phyloP scores from a whole-genome alignment of 2,329 filamentous ascomycete genomes.

The Pseudogymnoascus sp. region DNA sequence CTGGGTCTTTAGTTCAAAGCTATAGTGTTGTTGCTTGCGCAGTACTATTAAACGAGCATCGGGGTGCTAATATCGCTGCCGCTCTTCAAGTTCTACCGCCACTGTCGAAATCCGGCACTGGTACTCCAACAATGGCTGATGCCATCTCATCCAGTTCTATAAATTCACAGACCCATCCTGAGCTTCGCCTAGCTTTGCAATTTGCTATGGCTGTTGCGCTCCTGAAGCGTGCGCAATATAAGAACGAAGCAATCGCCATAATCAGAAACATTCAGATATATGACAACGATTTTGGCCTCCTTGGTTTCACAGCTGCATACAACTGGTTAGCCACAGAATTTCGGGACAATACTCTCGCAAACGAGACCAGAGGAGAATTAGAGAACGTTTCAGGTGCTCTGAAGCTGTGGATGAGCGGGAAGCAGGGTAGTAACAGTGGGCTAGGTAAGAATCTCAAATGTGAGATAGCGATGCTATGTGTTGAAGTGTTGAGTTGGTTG shows the following conservation, averaged over 20 bases:
- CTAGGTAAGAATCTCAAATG: constrained; percentile 46
- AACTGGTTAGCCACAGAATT: constrained; percentile 50
- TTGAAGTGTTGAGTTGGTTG: constrained; percentile 48
- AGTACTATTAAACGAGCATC: constrained; percentile 43
- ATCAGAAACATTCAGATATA: background rate
- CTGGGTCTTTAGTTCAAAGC: constrained; percentile 64
- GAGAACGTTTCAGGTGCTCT: constrained; percentile 53
- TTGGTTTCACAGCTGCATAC: constrained; percentile 54
- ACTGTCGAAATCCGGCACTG: background rate
- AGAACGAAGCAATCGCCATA: background rate
- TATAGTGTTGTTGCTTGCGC: constrained; percentile 55
- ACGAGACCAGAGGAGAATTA: constrained; percentile 40
- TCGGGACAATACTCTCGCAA: constrained; percentile 40
- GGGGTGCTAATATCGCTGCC: constrained; percentile 10
- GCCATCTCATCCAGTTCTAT: background rate
- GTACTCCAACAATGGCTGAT: background rate
- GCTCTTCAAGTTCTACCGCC: background rate
- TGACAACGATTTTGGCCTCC: constrained; percentile 29
- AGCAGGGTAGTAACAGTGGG: constrained; percentile 38
- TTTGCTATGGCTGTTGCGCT: constrained; percentile 22
- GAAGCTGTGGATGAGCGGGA: constrained; percentile 54
- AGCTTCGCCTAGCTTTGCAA: background rate
- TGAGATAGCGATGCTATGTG: constrained; percentile 48
- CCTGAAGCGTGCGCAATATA: constrained; percentile 32
- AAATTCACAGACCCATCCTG: background rate